Base-by-base conservation (phyloP, 1,284 basidiomycete species). In the Laetiporus sulphureus region DNA sequence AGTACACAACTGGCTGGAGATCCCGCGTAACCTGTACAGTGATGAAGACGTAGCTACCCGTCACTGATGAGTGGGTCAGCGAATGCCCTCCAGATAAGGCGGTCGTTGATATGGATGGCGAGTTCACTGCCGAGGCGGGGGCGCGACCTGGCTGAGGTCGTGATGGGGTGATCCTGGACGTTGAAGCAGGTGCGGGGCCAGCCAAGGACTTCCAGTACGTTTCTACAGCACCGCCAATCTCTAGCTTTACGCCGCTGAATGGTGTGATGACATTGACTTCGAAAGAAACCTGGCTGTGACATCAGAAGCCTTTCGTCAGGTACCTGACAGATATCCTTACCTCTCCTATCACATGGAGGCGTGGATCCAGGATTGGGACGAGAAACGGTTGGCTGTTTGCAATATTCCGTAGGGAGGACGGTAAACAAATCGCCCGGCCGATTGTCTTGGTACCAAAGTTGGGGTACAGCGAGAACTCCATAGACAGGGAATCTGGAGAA, bases 361-460 rank as follows among this genome's bases (percentile, higher is more conserved):
- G 84, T 48, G 91, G 88, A 61, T 99, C 96, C 51, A 99, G 67
- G 40, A 99, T 83, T 1, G 95, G 93, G 5, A 91, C 68, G 12
- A 79, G 77, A 52, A 88, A 83, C 2, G 65, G 61, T 41, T 72
- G 68, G 48, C 67, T 72, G 40, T 77, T 76, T 35, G 72, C 69
- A 15, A 80, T 69, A 40, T 75, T 66, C 32, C 66, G 60, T 56
- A 95, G 89, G 37, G 87, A 72, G 2, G 79, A 79, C 3, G 94
- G 84, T 23, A 94, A 71, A 19, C 91, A 88, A 33, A 94, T 82
- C 13, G 92, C 94, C 49, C 94, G 83, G 21, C 95, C 96, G 48
- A 99, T 91, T 25, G 94, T 91, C 65, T 93, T 95, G 23, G 91
- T 94, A n/a, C 96, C 96, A 63, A 99, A 99, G 47, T 91, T 97